Evolutionary conservation across 2,329 filamentous ascomycete species (phyloP).

Genomic region (Ophiostoma novo-ulmi): DNA sequence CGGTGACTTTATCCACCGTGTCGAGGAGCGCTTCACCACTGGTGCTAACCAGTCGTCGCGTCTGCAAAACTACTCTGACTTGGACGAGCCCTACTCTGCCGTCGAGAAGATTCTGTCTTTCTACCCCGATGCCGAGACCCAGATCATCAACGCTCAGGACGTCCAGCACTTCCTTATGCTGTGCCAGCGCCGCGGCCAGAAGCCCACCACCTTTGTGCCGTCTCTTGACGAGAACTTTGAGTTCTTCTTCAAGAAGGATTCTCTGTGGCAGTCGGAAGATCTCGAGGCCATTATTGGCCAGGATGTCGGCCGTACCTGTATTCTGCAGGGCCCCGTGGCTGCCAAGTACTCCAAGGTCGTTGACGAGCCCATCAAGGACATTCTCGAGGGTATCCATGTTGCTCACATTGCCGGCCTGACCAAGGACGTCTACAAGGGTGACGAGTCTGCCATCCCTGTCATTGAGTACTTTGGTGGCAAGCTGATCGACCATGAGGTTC

Average conservation of each 20-base stretch:
- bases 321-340: slow-evolving; percentile 89
- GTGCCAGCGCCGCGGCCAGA: slow-evolving; percentile 86
- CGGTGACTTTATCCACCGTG: slow-evolving; percentile 90
- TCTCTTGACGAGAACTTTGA: slow-evolving; percentile 96
- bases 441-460: slow-evolving; percentile 69
- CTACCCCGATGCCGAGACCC: slow-evolving; percentile 80
- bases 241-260: slow-evolving; percentile 99
- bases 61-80: slow-evolving; percentile 84
- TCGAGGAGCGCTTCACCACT: slow-evolving; percentile 93
- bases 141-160: slow-evolving; percentile 97
- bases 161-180: slow-evolving; percentile 94
- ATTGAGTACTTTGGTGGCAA: slow-evolving; percentile 96
- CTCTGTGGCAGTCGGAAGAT: slow-evolving; percentile 97
- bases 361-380: slow-evolving; percentile 92
- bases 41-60: slow-evolving; percentile 66
- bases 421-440: slow-evolving; percentile 70
- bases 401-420: slow-evolving; percentile 78
- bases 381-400: slow-evolving; percentile 84
- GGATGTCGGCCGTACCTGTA: slow-evolving; percentile 93
- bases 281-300: slow-evolving; percentile 92
- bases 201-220: slow-evolving; percentile 94
- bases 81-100: slow-evolving; percentile 72
- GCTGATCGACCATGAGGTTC: slow-evolving; percentile 64
- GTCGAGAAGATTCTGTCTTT: slow-evolving; percentile 73
- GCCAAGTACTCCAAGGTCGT: slow-evolving; percentile 83